These are phyloP conservation scores for Tothia fuscella DNA, from an alignment of 2,329 filamentous ascomycete species.

Conservation along the genomic window DNA sequence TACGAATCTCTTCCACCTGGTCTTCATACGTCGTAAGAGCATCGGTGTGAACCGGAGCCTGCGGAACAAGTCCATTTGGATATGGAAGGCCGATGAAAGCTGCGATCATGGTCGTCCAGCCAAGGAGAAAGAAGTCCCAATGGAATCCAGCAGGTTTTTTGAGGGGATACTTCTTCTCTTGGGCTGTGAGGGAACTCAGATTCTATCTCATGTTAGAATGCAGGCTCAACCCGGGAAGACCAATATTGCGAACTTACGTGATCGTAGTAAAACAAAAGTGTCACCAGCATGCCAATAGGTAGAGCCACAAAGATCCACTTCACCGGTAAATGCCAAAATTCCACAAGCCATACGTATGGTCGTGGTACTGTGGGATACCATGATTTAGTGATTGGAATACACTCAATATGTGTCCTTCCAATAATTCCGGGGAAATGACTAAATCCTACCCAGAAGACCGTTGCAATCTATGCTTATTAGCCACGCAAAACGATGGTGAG, in stretches of 20 bases:
- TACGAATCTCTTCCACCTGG: slow-evolving; percentile 19
- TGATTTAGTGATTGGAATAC: slow-evolving; percentile 61
- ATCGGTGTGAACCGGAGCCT: slow-evolving; percentile 48
- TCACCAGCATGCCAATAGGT: slow-evolving; percentile 75
- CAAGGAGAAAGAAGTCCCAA: slow-evolving; percentile 48
- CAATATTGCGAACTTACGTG: slow-evolving; percentile 55
- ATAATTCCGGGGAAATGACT: slow-evolving; percentile 44
- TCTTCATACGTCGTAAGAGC: slow-evolving; percentile 31
- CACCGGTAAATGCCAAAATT: slow-evolving; percentile 66
- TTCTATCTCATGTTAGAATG: no score
- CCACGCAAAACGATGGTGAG: neutral
- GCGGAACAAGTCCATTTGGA: slow-evolving; percentile 47
- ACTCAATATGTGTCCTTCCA: slow-evolving; percentile 55
- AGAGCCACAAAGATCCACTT: slow-evolving; percentile 70
- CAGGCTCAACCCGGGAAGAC: no score
- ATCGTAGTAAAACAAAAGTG: slow-evolving; percentile 80
- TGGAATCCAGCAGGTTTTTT: slow-evolving; percentile 49
- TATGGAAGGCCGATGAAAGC: slow-evolving; percentile 46
- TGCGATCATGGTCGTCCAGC: slow-evolving; percentile 42
- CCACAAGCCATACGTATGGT: slow-evolving; percentile 53
- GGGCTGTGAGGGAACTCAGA: slow-evolving; percentile 37
- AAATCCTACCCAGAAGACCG: slow-evolving; percentile 7
- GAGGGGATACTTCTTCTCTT: slow-evolving; percentile 43
- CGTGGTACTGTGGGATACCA: slow-evolving; percentile 56
- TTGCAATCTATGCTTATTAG: slow-evolving; percentile 4